A percentile compares a stretch with the other conserved stretches of the same genome.
These are phyloP conservation scores for California macrophylla DNA, from an alignment of 441 rosid species.

Conservation along the genomic window DNA sequence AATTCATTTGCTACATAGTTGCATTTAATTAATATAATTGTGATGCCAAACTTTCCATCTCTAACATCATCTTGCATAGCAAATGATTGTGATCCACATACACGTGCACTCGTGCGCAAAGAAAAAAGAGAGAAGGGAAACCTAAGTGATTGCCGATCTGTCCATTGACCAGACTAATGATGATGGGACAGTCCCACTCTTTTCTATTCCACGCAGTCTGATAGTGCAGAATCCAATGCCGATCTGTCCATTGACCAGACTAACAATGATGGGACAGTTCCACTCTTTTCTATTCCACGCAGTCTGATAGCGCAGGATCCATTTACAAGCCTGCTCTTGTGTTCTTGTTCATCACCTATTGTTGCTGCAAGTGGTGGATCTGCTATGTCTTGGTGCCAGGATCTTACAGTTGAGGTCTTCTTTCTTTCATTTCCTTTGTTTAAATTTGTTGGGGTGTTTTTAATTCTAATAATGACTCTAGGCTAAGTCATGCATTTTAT, in stretches of 20 bases:
- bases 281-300: conserved; percentile 66
- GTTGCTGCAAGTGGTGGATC: conserved; percentile 27
- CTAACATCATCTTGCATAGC: not conserved
- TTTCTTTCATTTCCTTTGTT: no score
- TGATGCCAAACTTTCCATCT: not conserved
- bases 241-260: conserved; percentile 42
- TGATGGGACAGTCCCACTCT: conserved; percentile 58
- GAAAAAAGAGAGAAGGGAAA: no score
- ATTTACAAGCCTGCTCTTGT: conserved; percentile 72
- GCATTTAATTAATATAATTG: not conserved
- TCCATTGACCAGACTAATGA: conserved; percentile 50
- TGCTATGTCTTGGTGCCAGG: conserved; percentile 69
- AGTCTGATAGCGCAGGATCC: conserved; percentile 85
- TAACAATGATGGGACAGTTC: conserved; percentile 59
- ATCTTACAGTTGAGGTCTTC: conserved; percentile 78
- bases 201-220: conserved; percentile 62
- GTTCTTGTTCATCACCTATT: conserved; percentile 51
- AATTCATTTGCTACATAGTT: not conserved
- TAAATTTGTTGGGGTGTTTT: not conserved
- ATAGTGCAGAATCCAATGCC: conserved; percentile 52
- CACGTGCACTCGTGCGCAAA: no score
- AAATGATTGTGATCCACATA: not conserved
- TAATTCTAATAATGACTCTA: not conserved
- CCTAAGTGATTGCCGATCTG: conserved; percentile 22
- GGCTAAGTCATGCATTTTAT: not conserved